Base-by-base conservation (phyloP, 352 stramenopile species). In the Pelagophyceae sp. region DNA sequence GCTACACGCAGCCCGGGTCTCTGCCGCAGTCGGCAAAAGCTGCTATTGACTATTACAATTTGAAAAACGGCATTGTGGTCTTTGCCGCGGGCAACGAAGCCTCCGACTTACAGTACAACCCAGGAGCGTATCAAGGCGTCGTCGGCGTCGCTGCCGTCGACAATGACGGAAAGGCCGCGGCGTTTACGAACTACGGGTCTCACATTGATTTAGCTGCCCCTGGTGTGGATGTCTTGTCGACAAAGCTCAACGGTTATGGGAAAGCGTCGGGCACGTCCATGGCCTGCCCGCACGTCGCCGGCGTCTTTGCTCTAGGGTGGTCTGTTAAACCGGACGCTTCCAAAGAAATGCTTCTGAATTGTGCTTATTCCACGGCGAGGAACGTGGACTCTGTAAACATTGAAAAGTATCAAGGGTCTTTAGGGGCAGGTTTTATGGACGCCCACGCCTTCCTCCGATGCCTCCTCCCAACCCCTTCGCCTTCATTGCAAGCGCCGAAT, bases 71-170 rank as follows among this genome's bases (percentile, higher is more conserved):
- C 33, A 51, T 74, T 23, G 67, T 58, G 35, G 67, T 74, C 35
- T 74, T 74, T 27, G 67, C 67, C 20, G 67, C 67, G 67, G 67
- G 67, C 11, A 74, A 74, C 67, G 35, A 74, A 5, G 67, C 0
- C 38, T 11, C 3, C 2, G 67, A 74, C 33, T 2, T 1, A 0
- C 1, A 32, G 17, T 50, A 11, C 0, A 60, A 60, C n/a, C 67
- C 67, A 37, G 67, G 5, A 11, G 3, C 0, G 35, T 58, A 74
- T 37, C 35, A 50, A 11, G 15, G 35, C 35, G 67, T 54, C 29
- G 33, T 74, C 27, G 67, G 15, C 35, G 67, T 74, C 35, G 37
- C 35, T 2, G 67, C 67, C 25, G 17, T 31, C 33, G 37, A 51
- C 23, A 35, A 74, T 27, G 25, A 50, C 27, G 37, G 37, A 33